phyloP scores from a whole-genome alignment of 2,329 filamentous ascomycete genomes.

The Colletotrichum sp. region DNA sequence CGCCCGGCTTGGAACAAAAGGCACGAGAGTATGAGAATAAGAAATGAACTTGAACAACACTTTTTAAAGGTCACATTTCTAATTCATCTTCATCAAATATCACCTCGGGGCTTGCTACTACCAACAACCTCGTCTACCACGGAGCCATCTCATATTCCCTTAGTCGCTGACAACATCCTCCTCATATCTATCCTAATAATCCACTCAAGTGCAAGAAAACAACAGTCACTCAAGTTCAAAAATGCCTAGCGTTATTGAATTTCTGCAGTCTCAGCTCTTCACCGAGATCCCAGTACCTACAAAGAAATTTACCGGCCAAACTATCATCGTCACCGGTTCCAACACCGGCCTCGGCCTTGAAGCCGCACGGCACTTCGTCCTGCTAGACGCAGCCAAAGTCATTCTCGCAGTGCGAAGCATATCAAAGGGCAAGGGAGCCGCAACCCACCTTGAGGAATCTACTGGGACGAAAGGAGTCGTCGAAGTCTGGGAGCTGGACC shows the following conservation, averaged over 20 bases:
- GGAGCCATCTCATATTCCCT: neutral
- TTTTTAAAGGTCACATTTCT: fast-evolving
- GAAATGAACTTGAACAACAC: fast-evolving
- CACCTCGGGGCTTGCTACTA: neutral
- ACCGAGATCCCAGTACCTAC: neutral
- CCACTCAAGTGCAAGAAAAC: no score
- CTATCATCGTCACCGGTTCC: constrained; percentile 5
- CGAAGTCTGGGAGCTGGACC: constrained; percentile 50
- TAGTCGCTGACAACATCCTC: neutral
- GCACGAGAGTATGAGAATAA: fast-evolving
- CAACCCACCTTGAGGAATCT: constrained; percentile 34
- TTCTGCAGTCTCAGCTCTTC: neutral
- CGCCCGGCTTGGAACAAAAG: neutral
- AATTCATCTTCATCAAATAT: neutral
- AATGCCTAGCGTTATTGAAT: neutral
- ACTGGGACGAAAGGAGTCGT: constrained; percentile 28
- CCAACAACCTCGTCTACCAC: neutral
- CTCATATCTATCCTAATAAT: neutral
- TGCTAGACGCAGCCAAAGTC: constrained; percentile 35
- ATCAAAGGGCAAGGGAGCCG: constrained; percentile 44
- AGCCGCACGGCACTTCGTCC: neutral
- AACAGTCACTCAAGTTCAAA: neutral
- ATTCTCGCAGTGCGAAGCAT: constrained; percentile 46
- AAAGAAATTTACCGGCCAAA: neutral
- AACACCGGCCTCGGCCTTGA: constrained; percentile 10